Conservation (phyloP, 179 eudicot genomes). For the Beta corolliflora region DNA sequence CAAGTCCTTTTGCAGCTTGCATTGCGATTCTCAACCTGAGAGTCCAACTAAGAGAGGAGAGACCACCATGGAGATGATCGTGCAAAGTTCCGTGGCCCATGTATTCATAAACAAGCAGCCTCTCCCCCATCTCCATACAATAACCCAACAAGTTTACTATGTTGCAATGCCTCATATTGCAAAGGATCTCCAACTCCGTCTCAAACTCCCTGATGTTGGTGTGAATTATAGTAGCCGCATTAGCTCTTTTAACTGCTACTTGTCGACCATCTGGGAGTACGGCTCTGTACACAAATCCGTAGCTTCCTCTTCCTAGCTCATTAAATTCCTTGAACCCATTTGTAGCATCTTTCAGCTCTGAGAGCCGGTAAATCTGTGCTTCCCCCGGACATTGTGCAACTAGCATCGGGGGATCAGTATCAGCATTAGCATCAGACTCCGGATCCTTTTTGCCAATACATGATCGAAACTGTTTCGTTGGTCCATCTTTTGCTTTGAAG, state of each 20-base stretch:
- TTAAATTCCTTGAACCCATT: constrained; percentile 97
- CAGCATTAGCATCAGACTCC: constrained; percentile 46
- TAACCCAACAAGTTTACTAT: constrained; percentile 51
- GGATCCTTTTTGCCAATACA: constrained; percentile 60
- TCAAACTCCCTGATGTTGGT: constrained; percentile 84
- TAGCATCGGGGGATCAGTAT: constrained; percentile 40
- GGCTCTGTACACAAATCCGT: constrained; percentile 95
- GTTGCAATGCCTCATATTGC: constrained; percentile 63
- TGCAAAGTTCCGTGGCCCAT: constrained; percentile 50
- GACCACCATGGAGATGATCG: constrained; percentile 52
- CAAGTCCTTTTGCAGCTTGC: constrained; percentile 53
- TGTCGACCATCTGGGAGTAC: constrained; percentile 73
- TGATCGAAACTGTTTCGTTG: constrained; percentile 52
- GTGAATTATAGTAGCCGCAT: constrained; percentile 94
- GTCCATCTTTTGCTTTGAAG: constrained; percentile 51
- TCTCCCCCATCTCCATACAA: constrained; percentile 53
- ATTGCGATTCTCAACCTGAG: constrained; percentile 38
- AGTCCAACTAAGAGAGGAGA: constrained; percentile 49
- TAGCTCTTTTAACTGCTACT: constrained; percentile 91
- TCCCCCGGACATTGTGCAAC: constrained; percentile 62
- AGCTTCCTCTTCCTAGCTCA: constrained; percentile 94
- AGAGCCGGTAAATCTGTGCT: constrained; percentile 81
- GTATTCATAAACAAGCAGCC: constrained; percentile 53
- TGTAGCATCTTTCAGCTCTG: constrained; percentile 90
- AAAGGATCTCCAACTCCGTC: constrained; percentile 78